Evolutionary conservation across 2,329 filamentous ascomycete species (phyloP).

Genomic region (Ophiosphaerella narmari): DNA sequence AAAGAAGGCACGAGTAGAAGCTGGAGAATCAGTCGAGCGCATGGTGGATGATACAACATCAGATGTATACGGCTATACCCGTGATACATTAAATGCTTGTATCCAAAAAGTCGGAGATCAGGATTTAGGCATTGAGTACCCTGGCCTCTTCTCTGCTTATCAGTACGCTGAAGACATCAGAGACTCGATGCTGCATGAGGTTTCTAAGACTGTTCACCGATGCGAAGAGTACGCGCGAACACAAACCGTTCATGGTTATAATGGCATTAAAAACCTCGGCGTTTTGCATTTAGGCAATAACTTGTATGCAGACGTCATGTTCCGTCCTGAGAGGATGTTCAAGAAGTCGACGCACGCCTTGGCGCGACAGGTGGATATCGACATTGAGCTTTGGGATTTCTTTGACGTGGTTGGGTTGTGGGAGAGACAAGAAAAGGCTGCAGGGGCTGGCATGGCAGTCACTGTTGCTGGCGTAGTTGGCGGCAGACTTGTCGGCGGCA

Average conservation of each 20-base stretch:
- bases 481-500: conserved; percentile 77
- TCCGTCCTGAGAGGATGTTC: conserved; percentile 95
- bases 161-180: conserved; percentile 93
- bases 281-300: conserved; percentile 86
- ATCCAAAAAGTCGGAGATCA: conserved; percentile 77
- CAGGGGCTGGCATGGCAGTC: conserved; percentile 91
- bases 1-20: conserved; percentile 76
- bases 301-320: conserved; percentile 77
- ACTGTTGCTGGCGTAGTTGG: conserved; percentile 88
- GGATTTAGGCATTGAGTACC: conserved; percentile 83
- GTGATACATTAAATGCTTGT: conserved; percentile 72
- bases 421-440: conserved; percentile 91
- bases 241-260: conserved; percentile 79
- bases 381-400: conserved; percentile 90
- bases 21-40: conserved; percentile 79
- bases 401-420: conserved; percentile 83
- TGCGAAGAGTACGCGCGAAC: conserved; percentile 87
- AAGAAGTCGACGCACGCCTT: conserved; percentile 78
- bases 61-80: conserved; percentile 83
- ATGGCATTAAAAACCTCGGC: conserved; percentile 85
- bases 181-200: conserved; percentile 85
- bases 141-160: conserved; percentile 82
- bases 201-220: conserved; percentile 74
- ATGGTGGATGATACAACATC: conserved; percentile 84
- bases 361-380: conserved; percentile 82